Percentiles rank a stretch among this genome's conserved stretches.
Evolutionary conservation across 352 stramenopile species (phyloP).

Genomic region (Phytophthora cactorum): DNA sequence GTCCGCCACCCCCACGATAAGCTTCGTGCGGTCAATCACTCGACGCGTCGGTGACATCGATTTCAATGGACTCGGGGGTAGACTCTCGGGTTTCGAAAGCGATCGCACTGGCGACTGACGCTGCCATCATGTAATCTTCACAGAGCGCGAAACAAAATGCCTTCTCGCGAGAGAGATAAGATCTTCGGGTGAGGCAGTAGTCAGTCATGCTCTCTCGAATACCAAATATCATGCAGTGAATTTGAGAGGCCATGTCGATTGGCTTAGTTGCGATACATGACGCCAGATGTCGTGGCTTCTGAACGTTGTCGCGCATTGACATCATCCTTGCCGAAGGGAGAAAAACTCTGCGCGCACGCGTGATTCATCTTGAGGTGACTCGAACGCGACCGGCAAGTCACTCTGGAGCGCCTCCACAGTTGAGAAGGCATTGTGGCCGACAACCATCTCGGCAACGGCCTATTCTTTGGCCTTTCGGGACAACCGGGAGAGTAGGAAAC

Average conservation of each 20-base stretch:
- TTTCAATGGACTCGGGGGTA: neutral
- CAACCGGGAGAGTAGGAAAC: too few species aligned
- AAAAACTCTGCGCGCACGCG: conserved; percentile 8
- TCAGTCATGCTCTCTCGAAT: conserved; percentile 16
- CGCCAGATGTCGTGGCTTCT: neutral
- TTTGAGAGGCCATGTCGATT: conserved; percentile 18
- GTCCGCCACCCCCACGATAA: neutral
- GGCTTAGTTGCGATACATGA: conserved; percentile 7
- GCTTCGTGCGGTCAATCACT: neutral
- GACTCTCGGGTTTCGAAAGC: neutral
- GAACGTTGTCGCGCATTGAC: neutral
- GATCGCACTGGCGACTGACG: too few species aligned
- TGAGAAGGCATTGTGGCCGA: too few species aligned
- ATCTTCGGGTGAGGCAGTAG: conserved; percentile 2
- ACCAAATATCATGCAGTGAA: conserved; percentile 19
- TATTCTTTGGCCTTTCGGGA: too few species aligned
- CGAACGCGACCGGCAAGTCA: neutral
- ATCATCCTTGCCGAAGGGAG: conserved; percentile 1
- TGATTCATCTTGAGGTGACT: neutral
- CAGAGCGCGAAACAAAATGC: too few species aligned
- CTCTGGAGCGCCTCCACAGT: too few species aligned
- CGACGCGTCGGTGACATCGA: neutral
- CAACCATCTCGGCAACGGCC: too few species aligned
- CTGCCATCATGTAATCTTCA: too few species aligned
- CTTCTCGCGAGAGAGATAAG: neutral